phyloP scores from a whole-genome alignment of 1,139 yeast genomes.

The Tardiomyces depauwii region DNA sequence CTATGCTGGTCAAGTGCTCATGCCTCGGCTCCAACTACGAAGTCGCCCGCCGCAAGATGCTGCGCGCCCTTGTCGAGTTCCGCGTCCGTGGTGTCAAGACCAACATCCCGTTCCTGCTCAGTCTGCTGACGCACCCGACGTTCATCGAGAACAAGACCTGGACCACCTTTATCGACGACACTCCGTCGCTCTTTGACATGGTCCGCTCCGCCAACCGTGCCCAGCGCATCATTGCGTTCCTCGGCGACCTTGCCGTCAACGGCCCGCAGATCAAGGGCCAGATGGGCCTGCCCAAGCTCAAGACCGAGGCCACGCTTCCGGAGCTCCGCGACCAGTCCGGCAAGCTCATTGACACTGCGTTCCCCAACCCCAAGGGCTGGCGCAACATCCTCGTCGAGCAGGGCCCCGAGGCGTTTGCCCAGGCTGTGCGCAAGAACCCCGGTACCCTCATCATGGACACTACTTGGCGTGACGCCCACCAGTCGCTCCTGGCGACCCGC shows the following conservation, averaged over 20 bases:
- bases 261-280: slow-evolving; percentile 96
- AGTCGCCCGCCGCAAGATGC: slow-evolving; percentile 94
- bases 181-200: slow-evolving; percentile 93
- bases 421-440: slow-evolving; percentile 68
- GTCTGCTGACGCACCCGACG: slow-evolving; percentile 86
- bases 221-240: slow-evolving; percentile 75
- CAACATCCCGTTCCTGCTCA: slow-evolving; percentile 89
- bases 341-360: slow-evolving; percentile 41
- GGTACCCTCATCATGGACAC: slow-evolving; percentile 96
- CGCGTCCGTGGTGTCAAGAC: slow-evolving; percentile 99
- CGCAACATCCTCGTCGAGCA: slow-evolving; percentile 71
- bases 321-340: slow-evolving; percentile 52
- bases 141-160: slow-evolving; percentile 84
- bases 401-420: slow-evolving; percentile 86
- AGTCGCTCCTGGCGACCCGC: slow-evolving; percentile 94
- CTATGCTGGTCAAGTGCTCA: slow-evolving; percentile 95
- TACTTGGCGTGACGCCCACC: slow-evolving; percentile 99
- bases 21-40: slow-evolving; percentile 96
- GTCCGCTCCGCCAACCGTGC: slow-evolving; percentile 94
- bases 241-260: slow-evolving; percentile 88
- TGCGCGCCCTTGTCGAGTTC: slow-evolving; percentile 91
- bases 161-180: slow-evolving; percentile 98
- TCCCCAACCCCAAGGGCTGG: slow-evolving; percentile 72
- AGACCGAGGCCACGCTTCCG: slow-evolving; percentile 67
- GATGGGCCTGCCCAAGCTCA: slow-evolving; percentile 78